A percentile compares a stretch with the other conserved stretches of the same genome.
Conservation (phyloP, 495 filamentous ascomycete genomes). For the Talaromyces liani region DNA sequence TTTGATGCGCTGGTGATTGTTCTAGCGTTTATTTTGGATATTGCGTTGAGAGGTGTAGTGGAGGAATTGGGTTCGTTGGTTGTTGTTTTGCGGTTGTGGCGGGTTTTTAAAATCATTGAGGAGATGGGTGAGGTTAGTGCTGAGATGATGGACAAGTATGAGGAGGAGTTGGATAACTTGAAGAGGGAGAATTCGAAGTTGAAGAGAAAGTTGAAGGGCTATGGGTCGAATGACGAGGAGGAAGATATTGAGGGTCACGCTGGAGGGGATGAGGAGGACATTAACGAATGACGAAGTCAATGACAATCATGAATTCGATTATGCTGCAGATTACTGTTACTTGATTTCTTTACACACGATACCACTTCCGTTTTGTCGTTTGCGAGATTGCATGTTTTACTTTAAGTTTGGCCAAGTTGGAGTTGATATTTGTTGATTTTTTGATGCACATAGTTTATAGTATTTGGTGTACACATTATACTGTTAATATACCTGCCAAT, state of each 20-base stretch:
- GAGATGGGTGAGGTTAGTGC: constrained; percentile 52
- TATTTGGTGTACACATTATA: background rate
- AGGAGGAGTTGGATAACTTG: constrained; percentile 30
- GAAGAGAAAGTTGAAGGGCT: constrained; percentile 23
- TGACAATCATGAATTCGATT: background rate
- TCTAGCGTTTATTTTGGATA: constrained; percentile 50
- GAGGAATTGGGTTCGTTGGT: constrained; percentile 57
- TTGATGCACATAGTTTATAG: background rate
- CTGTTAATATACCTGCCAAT: background rate
- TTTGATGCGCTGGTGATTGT: constrained; percentile 60
- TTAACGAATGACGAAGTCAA: background rate
- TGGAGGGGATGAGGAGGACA: constrained; percentile 2
- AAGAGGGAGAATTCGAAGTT: constrained; percentile 40
- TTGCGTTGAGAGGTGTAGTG: constrained; percentile 46
- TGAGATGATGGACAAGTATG: constrained; percentile 44
- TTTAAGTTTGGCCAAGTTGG: background rate
- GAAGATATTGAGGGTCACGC: constrained; percentile 8
- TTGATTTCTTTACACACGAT: background rate
- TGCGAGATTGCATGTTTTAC: background rate
- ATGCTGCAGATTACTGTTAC: background rate
- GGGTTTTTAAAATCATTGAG: constrained; percentile 61
- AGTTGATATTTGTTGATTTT: background rate
- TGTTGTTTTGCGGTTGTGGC: constrained; percentile 57
- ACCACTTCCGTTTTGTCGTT: background rate
- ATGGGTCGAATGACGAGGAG: constrained; percentile 7